Base-by-base conservation (phyloP, 2,329 filamentous ascomycete genomes). In the Herpotrichia juniperi region DNA sequence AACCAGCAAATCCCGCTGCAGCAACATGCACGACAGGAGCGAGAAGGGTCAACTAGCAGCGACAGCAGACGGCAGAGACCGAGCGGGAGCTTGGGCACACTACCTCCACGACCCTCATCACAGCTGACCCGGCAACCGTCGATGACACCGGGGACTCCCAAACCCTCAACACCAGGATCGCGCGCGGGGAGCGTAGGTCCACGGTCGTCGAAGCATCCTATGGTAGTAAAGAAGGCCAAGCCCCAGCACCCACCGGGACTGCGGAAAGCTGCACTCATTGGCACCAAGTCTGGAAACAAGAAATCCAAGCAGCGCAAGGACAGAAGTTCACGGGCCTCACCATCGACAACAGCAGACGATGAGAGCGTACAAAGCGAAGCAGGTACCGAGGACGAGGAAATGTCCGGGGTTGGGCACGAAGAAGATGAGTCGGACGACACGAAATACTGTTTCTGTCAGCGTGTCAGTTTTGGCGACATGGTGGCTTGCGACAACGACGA, bases 381-480 rank as follows among this genome's bases (percentile, higher is more conserved):
- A 8, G 68, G 68, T 19, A 72, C 70, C 0, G 71, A 73, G 46
- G 71, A 73, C 52, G 78, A 80, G 78, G 79, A 47, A 80, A 87
- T 61, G 85, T 84, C 63, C 69, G 75, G 53, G 54, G 73, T 61
- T 75, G 69, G 67, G 19, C 53, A 45, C 11, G 70, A 73, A 8
- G 88, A 91, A 44, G 88, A 91, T 50, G 88, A 87, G 35, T 87
- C 88, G 57, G 89, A 92, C 74, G 87, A 89, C 68, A 90, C 77
- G 51, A 79, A 91, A 72, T 94, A 94, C 75, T 94, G 90, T 75
- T 81, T 88, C 25, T 94, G 90, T 73, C 88, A 93, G 71, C 89
- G 89, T 63, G 88, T 93, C 59, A 91, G 88, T 73, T 92, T 90
- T 67, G 90, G 90, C 55, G 88, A 93, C 67, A 94, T 94, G 90